Percentiles rank a stretch among this genome's conserved stretches.
Evolutionary conservation across 352 stramenopile species (phyloP).

Genomic region (Aphanomyces invadans): DNA sequence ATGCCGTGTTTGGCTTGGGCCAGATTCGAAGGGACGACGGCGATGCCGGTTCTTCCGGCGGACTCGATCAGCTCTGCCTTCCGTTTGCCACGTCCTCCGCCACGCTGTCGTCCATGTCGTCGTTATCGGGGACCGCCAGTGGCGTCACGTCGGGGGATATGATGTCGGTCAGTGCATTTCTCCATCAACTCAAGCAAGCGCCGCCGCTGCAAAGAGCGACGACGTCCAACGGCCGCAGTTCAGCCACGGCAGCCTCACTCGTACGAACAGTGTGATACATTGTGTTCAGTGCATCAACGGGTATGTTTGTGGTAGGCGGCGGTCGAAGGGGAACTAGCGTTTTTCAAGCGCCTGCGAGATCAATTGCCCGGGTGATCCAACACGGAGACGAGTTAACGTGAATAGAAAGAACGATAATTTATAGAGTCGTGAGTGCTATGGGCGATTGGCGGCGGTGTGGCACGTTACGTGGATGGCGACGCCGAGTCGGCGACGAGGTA

Average conservation of each 20-base stretch:
- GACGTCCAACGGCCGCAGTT: too few species aligned
- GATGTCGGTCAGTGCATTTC: constrained; percentile 62
- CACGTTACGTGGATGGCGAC: background rate
- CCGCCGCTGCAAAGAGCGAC: constrained; percentile 52
- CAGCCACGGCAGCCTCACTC: too few species aligned
- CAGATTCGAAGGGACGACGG: constrained; percentile 29
- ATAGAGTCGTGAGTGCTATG: background rate
- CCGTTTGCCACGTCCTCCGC: constrained; percentile 68
- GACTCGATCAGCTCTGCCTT: constrained; percentile 38
- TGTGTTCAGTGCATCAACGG: background rate
- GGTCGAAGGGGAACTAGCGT: constrained; percentile 13
- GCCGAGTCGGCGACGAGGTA: background rate
- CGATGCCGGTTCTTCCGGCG: too few species aligned
- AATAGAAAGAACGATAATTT: constrained; percentile 9
- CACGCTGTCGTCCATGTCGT: too few species aligned
- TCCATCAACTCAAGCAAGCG: constrained; percentile 73
- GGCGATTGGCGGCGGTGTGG: background rate
- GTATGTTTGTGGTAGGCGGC: background rate
- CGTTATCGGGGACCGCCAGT: constrained; percentile 27
- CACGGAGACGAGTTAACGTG: background rate
- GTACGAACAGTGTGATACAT: too few species aligned
- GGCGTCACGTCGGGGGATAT: constrained; percentile 35
- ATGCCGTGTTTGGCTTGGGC: constrained; percentile 38
- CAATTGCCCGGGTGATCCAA: background rate
- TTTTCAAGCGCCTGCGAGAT: constrained; percentile 19